A percentile compares a stretch with the other conserved stretches of the same genome.
Conservation (phyloP, 306 rosid genomes). For the Quercus suber region DNA sequence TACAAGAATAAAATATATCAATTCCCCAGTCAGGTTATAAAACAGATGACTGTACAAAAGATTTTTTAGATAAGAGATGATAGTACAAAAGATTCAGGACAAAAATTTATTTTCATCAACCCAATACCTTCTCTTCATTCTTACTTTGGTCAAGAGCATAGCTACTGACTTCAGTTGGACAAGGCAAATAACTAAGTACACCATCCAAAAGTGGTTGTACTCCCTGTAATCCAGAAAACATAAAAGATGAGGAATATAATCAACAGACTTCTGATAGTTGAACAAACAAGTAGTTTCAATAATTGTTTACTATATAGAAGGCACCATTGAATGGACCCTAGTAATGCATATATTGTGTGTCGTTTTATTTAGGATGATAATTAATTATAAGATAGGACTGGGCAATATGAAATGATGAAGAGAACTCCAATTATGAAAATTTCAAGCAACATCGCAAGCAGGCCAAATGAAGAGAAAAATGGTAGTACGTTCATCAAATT, state of each 20-base stretch:
- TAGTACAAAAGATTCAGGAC: not conserved
- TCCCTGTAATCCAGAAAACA: constrained; percentile 60
- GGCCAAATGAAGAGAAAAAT: not conserved
- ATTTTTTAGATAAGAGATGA: not conserved
- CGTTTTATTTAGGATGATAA: not conserved
- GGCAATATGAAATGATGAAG: too few species aligned
- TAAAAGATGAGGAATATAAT: constrained; percentile 24
- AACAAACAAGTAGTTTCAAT: not conserved
- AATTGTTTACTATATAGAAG: not conserved
- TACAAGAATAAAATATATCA: constrained; percentile 15
- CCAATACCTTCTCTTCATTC: constrained; percentile 79
- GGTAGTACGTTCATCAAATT: not conserved
- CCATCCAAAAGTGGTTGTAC: constrained; percentile 96
- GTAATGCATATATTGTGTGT: not conserved
- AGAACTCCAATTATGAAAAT: not conserved
- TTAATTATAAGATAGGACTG: not conserved
- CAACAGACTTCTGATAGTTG: constrained; percentile 8
- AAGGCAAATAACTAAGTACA: constrained; percentile 84
- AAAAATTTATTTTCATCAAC: constrained; percentile 14
- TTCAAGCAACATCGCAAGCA: not conserved
- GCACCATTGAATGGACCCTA: not conserved
- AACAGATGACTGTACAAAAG: constrained; percentile 10
- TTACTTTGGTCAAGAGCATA: constrained; percentile 91
- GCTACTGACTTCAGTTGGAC: constrained; percentile 84
- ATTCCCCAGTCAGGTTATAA: constrained; percentile 17